Evolutionary conservation across 1,139 yeast species (phyloP).

Genomic region (Suhomyces maxii): DNA sequence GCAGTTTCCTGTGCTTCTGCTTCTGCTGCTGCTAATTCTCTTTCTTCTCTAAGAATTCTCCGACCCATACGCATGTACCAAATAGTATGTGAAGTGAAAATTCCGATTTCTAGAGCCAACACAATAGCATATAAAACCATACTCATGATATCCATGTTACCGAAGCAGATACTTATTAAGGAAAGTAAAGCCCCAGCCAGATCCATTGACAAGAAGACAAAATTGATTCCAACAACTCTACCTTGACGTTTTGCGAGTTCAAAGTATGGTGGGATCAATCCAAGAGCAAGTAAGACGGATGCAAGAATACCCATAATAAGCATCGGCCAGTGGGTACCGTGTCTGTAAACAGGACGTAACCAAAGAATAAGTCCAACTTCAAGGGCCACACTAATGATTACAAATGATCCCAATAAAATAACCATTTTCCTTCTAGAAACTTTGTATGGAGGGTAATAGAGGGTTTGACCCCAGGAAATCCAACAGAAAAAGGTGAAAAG

Average conservation of each 20-base stretch:
- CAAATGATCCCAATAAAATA: conserved; percentile 34
- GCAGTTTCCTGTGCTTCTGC: neutral
- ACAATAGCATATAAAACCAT: conserved; percentile 72
- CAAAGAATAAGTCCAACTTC: conserved; percentile 75
- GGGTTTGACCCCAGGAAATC: conserved; percentile 67
- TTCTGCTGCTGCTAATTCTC: conserved; percentile 12
- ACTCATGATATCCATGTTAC: conserved; percentile 71
- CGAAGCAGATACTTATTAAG: conserved; percentile 62
- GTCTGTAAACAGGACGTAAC: conserved; percentile 62
- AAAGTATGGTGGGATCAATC: conserved; percentile 85
- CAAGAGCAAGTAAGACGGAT: conserved; percentile 69
- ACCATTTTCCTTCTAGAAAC: conserved; percentile 40
- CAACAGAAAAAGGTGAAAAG: conserved; percentile 73
- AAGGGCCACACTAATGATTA: conserved; percentile 52
- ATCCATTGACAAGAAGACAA: conserved; percentile 76
- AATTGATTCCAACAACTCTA: conserved; percentile 84
- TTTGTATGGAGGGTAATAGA: conserved; percentile 76
- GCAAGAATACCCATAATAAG: conserved; percentile 79
- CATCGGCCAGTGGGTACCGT: conserved; percentile 73
- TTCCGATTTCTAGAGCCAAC: conserved; percentile 73
- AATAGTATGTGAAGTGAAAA: conserved; percentile 63
- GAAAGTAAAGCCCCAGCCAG: conserved; percentile 80
- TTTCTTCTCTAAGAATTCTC: conserved; percentile 25
- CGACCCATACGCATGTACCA: conserved; percentile 65
- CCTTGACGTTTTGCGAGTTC: conserved; percentile 81